Evolutionary conservation across 1,139 yeast species (phyloP).

Genomic region (Sugiyamaella paludigena): DNA sequence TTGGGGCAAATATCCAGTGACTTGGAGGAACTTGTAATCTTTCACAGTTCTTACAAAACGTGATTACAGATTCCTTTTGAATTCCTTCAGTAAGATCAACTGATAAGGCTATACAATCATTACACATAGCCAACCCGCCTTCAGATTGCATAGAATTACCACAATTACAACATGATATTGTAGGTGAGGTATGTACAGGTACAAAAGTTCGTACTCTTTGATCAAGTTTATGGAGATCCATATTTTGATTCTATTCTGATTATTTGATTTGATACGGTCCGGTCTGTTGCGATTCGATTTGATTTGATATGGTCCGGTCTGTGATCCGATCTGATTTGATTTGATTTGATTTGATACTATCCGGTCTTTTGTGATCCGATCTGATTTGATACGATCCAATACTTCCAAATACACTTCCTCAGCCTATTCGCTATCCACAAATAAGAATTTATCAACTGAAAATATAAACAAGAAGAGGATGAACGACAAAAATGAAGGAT

Average conservation of each 20-base stretch:
- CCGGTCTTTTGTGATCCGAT: neutral
- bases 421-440: no score
- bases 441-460: no score
- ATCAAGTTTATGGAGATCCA: slow-evolving; percentile 22
- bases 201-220: slow-evolving; percentile 28
- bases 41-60: slow-evolving; percentile 96
- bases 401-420: no score
- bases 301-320: no score
- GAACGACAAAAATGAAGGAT: no score
- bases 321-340: no score
- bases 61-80: slow-evolving; percentile 86
- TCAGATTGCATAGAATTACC: slow-evolving; percentile 92
- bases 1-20: slow-evolving; percentile 88
- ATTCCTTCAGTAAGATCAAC: slow-evolving; percentile 95
- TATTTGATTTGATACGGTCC: neutral
- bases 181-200: slow-evolving; percentile 55
- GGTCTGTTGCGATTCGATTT: no score
- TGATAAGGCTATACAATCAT: slow-evolving; percentile 90
- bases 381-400: no score
- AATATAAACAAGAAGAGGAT: no score
- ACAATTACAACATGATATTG: slow-evolving; percentile 95
- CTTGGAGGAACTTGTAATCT: slow-evolving; percentile 89
- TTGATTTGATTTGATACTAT: neutral
- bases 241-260: neutral
- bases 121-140: slow-evolving; percentile 86